These are phyloP conservation scores for Spathaspora girioi DNA, from an alignment of 805 yeast species.

Conservation along the genomic window DNA sequence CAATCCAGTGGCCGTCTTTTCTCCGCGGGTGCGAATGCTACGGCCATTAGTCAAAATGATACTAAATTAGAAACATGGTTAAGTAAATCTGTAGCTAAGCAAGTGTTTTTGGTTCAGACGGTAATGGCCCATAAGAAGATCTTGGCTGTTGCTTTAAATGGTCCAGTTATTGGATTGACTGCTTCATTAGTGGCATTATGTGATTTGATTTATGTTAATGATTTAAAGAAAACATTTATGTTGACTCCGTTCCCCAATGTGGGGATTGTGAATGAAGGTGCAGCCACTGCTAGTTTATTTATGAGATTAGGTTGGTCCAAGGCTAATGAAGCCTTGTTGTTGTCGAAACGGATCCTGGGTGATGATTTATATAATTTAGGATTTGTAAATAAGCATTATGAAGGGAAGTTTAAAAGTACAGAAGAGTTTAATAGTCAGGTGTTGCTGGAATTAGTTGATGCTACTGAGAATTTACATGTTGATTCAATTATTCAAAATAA, in stretches of 20 bases:
- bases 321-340: slow-evolving; percentile 69
- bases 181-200: slow-evolving; percentile 69
- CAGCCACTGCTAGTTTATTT: slow-evolving; percentile 62
- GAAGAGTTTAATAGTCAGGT: slow-evolving; percentile 44
- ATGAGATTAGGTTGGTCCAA: slow-evolving; percentile 67
- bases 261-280: slow-evolving; percentile 83
- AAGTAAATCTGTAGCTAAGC: slow-evolving; percentile 59
- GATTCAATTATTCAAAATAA: slow-evolving; percentile 38
- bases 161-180: slow-evolving; percentile 80
- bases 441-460: slow-evolving; percentile 27
- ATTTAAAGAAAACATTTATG: slow-evolving; percentile 52
- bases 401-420: slow-evolving; percentile 27
- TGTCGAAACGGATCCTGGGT: slow-evolving; percentile 62
- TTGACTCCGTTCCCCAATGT: slow-evolving; percentile 79
- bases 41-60: slow-evolving; percentile 26
- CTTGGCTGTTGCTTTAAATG: slow-evolving; percentile 71
- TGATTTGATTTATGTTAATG: slow-evolving; percentile 61
- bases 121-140: slow-evolving; percentile 69
- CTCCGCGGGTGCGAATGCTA: slow-evolving; percentile 75
- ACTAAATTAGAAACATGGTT: slow-evolving; percentile 46
- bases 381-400: slow-evolving; percentile 56
- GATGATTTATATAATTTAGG: slow-evolving; percentile 53
- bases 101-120: slow-evolving; percentile 61
- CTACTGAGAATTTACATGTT: slow-evolving; percentile 42
- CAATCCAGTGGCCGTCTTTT: slow-evolving; percentile 73